Evolutionary conservation across 306 rosid species (phyloP), one percentile per base, ranked within the genome.

Genomic region (Pueraria montana): DNA sequence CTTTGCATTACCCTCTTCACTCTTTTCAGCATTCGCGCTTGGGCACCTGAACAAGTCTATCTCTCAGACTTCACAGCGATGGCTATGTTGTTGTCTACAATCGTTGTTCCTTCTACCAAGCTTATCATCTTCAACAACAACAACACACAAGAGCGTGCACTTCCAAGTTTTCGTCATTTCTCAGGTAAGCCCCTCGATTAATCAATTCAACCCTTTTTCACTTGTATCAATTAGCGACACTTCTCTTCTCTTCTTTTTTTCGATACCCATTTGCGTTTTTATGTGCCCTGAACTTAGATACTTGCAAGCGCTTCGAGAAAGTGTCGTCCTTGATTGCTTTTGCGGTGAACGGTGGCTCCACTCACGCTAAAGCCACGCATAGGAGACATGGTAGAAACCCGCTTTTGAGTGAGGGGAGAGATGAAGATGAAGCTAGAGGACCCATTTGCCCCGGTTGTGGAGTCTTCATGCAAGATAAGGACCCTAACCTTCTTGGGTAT

Each of bases 361-460:
- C 61, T 53, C 80, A 14, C 21, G 85, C 84, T 21, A 90, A 84
- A 81, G 80, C 59, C 13, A 84, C 67, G 5, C 82, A 17, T 0
- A 86, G 85, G 38, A 88, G 76, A 76, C 80, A 84, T 55, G 55
- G 89, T 71, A 80, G 84, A 52, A 88, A 72, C 45, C 90, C 90
- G 0, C n/a, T 95, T 70, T 71, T 93, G 84, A 93, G 97, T 80
- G 98, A 95, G 84, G 97, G 98, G 9, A 91, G 98, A 83, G 97
- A 95, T 76, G 97, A 89, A 80, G 97, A 95, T 78, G 97, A 93
- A 81, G 83, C 70, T 62, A 83, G 76, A 82, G 98, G 95, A 12
- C 90, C 87, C 43, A 81, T 93, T 68, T 95, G 97, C 83, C 97
- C 97, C 56, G 98, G 98, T n/a, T 95, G 98, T 89, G 98, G 98